Evolutionary conservation across 1,284 basidiomycete genomes (phyloP), one percentile per base, ranked within the genome.

Genomic region (Ceratobasidium sp.): DNA sequence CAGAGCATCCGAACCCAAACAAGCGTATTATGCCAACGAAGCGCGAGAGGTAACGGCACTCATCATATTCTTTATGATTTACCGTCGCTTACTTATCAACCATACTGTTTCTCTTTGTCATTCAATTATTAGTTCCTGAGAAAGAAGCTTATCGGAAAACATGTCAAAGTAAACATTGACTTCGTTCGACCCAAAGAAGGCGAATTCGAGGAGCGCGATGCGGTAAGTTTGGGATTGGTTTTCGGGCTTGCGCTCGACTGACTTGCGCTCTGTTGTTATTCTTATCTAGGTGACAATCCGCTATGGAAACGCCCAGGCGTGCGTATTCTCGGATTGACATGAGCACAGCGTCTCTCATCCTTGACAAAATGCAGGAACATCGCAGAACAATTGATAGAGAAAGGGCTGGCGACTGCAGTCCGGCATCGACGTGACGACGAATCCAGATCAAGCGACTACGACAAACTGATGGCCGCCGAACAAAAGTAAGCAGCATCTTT

Each of bases 391-490:
- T 82, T 99, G 38, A 89, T 98, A 71, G 94, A 97, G 77, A 94
- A 94, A 75, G 96, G 96, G 55, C 82, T 97, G 12, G 94, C 94
- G 1, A 91, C 89, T 64, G 92, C 93, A 8, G 87, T 98, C 50
- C 88, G 96, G 56, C 96, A 99, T 79, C 91, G 89, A 74, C 88
- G 93, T 47, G 96, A 97, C 74, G 96, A 98, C 76, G 96, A 98
- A 79, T 93, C 96, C 74, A 87, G 95, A 58, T 96, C 95, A 22
- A 86, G 91, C 13, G 96, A 98, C 77, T 94, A 93, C 74, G 96
- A 99, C 80, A 93, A 94, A 78, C 83, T 98, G 49, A 94, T 98
- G 85, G 88, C 91, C 42, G 96, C 96, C 15, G 96, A 99, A 81
- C 94, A 91, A 83, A 82, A 80, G 92, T 94, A 75, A 79, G 90